Conservation (phyloP, 495 filamentous ascomycete species). For the Lepidopterella palustris region DNA sequence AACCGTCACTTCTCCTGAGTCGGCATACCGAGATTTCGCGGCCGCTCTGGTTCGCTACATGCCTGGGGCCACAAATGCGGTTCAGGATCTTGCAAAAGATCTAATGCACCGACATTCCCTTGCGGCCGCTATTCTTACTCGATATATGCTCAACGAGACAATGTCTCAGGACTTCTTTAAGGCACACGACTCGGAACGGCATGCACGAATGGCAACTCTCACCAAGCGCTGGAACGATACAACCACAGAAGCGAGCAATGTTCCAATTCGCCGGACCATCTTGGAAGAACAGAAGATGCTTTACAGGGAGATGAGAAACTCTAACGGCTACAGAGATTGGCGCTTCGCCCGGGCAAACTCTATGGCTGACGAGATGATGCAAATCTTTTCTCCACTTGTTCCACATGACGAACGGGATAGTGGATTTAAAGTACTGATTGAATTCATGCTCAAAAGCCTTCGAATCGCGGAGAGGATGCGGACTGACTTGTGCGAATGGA, state of each 20-base stretch:
- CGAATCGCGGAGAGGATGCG: background rate
- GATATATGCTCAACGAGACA: too few relatives aligned
- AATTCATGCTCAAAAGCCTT: background rate
- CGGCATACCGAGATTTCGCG: too few relatives aligned
- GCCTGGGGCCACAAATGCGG: too few relatives aligned
- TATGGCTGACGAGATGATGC: background rate
- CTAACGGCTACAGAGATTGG: background rate
- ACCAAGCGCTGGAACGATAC: background rate
- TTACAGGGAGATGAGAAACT: background rate
- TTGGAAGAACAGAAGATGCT: too few relatives aligned
- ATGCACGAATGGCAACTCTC: too few relatives aligned
- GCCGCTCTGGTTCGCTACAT: too few relatives aligned
- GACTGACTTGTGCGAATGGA: background rate
- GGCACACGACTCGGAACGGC: too few relatives aligned
- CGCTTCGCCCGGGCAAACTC: background rate
- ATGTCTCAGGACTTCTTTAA: too few relatives aligned
- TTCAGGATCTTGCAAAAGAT: too few relatives aligned
- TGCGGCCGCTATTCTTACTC: too few relatives aligned
- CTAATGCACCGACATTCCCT: too few relatives aligned
- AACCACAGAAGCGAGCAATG: background rate
- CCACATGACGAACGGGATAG: background rate
- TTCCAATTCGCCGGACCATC: background rate
- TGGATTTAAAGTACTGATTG: background rate
- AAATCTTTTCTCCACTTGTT: background rate
- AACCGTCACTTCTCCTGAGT: too few relatives aligned